Evolutionary conservation across 306 rosid species (phyloP), one percentile per base, ranked within the genome.

Genomic region (Cicer yamashitae): DNA sequence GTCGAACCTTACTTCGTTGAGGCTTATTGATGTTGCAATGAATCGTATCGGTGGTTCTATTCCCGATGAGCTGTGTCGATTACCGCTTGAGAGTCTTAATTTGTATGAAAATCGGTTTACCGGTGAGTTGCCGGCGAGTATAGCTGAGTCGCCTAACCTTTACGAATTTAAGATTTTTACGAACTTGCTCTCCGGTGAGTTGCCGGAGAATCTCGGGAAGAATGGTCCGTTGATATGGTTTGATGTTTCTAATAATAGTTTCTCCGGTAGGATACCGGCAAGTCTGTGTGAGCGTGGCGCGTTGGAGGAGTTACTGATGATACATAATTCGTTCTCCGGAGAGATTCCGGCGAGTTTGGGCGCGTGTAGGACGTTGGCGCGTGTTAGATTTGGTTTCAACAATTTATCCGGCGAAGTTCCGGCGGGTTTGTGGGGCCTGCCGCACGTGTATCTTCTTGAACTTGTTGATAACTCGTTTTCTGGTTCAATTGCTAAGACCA

Each of bases 401-500:
- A 50, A 59, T 40, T 52, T 91, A 2, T 83, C 91, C 57, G 97
- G 96, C 6, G 84, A 86, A 14, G 86, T 94, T 39, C 98, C 98
- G 47, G 92, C 75, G 6, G 86, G 83, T 6, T 4, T 94, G 6
- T 94, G 98, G 98, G 96, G 96, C 0, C 91, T 94, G 3, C 91
- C 96, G 0, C 88, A 17, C 39, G 94, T 91, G 25, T 82, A 59
- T 51, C 56, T 94, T 7, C 89, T 91, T 30, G 97, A 94, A 54
- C 91, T 94, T 0, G 52, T 52, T 8, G 79, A 80, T 7, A 94
- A 94, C 82, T 58, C 73, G 20, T 80, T 94, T 40, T 82, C 89
- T 7, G 98, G 98, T 30, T 58, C 84, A 5, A 86, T 94, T 9
- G 85, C 84, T 1, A 87, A 77, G 66, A 86, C 91, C 18, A 84